Evolutionary conservation across 108 stramenopile genomes (phyloP), one percentile per base, ranked within the genome.

Genomic region (Poteriospumella lacustris): DNA sequence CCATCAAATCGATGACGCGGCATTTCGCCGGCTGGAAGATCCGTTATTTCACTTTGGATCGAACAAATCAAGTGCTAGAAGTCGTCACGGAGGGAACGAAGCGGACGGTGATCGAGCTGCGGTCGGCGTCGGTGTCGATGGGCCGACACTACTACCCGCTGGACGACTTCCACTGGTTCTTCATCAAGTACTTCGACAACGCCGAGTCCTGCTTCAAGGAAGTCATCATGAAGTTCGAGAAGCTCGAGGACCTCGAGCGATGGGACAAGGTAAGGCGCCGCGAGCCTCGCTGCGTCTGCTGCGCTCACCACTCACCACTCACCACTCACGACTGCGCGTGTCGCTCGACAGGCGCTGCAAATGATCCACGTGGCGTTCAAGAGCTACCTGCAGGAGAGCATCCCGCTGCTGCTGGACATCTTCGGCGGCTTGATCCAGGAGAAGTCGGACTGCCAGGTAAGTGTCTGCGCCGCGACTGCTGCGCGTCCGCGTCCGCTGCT

Each of bases 211-310:
- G 59, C 64, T 28, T 44, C 42, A 67, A 1, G 0, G 2, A 78
- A n/a, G 42, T 68, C 19, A 26, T 42, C 19, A 41, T 68, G 2
- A 2, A 15, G 1, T 78, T 62, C 42, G 39, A 67, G 3, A 68
- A n/a, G 29, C 58, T 36, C 0, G 41, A 40, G 1, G 43, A 44
- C 60, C n/a, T 78, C 67, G 34, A 60, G 62, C 1, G 0, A 1
- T 78, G 77, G 77, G 39, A 2, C 9, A 28, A 40, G 39, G 67
- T 78, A n/a, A n/a, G n/a, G n/a, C n/a, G n/a, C n/a, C n/a, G n/a
- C n/a, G n/a, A n/a, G n/a, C n/a, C n/a, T n/a, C n/a, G n/a, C n/a
- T n/a, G n/a, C n/a, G n/a, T n/a, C n/a, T n/a, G n/a, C n/a, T n/a
- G n/a, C n/a, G n/a, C n/a, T n/a, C n/a, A n/a, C n/a, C n/a, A n/a